Evolutionary conservation across 176 grass and related monocot genomes (phyloP), one percentile per base, ranked within the genome.

Genomic region (Phyllostachys edulis): DNA sequence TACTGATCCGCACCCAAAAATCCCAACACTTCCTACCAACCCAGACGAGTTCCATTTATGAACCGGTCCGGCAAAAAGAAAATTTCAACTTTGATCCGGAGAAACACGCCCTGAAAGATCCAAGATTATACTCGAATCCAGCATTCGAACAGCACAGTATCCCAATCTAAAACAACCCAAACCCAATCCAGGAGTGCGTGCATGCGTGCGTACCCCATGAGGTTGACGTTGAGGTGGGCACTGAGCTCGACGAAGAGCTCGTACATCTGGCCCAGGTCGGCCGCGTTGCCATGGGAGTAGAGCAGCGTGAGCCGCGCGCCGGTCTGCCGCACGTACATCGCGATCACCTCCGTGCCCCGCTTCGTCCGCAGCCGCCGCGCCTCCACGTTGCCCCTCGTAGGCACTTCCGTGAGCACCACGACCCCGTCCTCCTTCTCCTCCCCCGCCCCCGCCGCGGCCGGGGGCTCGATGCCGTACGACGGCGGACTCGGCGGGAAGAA

Each of bases 221-320:
- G 88, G 81, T 95, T 98, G 76, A 95, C 92, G 86, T 94, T 90
- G 39, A 98, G 92, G 88, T 98, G 95, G 1, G 80, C 85, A 82
- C 95, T 93, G 77, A 98, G 90, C 87, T 98, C 95, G 79, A 91
- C 77, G 88, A 95, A 93, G 81, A 98, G 95, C 75, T 98, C 95
- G 70, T 90, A 94, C 95, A 98, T 93, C 89, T 95, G 95, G 57
- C 95, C 95, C 24, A 98, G 90, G 88, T 98, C 95, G 9, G 95
- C 95, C 4, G 95, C 95, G 88, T 98, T 98, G 62, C 95, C 95
- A 84, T 98, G 95, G 32, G 95, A 98, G 90, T 98, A 98, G 71
- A 98, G 95, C 79, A 98, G 82, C 54, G 95, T 93, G 71, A 98
- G 91, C 50, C 69, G 89, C 37, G 95, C 95, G 23, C 83, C 85